Evolutionary conservation across 257 asterid species (phyloP).

Genomic region (Petunia secreta): DNA sequence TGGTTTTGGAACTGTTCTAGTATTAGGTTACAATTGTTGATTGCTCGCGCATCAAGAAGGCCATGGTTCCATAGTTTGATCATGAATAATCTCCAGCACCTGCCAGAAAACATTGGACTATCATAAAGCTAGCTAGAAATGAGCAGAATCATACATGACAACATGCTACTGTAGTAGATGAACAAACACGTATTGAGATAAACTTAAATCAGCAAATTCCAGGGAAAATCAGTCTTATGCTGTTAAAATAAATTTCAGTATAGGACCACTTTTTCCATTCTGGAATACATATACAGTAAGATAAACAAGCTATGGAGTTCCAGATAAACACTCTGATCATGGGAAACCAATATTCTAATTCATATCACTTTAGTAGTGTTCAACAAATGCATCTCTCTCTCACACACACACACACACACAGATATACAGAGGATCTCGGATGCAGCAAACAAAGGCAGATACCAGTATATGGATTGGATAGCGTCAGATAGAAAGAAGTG

Average conservation of each 20-base stretch:
- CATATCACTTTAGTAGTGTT: background rate
- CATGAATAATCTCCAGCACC: slow-evolving; percentile 98
- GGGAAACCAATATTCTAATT: background rate
- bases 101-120: slow-evolving; percentile 30
- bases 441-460: background rate
- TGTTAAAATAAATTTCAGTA: too few relatives aligned
- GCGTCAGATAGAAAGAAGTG: slow-evolving; percentile 5
- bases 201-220: background rate
- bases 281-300: too few relatives aligned
- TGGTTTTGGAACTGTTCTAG: slow-evolving; percentile 54
- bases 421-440: background rate
- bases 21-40: slow-evolving; percentile 72
- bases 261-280: too few relatives aligned
- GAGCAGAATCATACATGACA: background rate
- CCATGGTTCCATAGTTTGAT: slow-evolving; percentile 94
- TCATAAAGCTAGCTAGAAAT: background rate
- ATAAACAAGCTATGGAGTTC: background rate
- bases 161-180: background rate
- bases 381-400: too few relatives aligned
- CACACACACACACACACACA: too few relatives aligned
- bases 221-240: background rate
- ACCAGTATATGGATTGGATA: background rate
- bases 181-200: background rate
- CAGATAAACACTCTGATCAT: background rate
- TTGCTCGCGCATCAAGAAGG: slow-evolving; percentile 75